Conservation (phyloP, 441 rosid species). For the Bocquillonia castaneifolia region DNA sequence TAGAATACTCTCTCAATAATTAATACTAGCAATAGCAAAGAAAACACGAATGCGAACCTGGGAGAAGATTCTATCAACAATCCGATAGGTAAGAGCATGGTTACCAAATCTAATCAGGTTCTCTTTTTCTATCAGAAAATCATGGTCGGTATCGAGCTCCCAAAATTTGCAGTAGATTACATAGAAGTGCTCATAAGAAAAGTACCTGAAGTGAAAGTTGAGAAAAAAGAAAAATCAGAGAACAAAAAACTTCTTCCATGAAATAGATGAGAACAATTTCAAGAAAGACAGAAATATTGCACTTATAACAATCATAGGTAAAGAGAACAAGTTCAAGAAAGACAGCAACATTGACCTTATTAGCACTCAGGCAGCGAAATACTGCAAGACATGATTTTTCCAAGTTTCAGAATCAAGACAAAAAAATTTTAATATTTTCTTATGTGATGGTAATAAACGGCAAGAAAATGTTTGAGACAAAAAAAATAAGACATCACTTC, state of each 20-base stretch:
- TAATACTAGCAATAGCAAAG: neutral
- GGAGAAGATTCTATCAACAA: slow-evolving; percentile 88
- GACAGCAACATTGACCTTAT: no score
- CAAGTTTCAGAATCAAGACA: neutral
- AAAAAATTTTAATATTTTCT: neutral
- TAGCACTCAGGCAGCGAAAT: neutral
- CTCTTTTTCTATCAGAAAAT: slow-evolving; percentile 88
- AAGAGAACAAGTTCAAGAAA: no score
- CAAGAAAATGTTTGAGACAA: neutral
- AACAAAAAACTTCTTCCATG: neutral
- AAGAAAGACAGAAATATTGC: neutral
- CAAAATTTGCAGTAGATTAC: slow-evolving; percentile 98
- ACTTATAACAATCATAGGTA: neutral
- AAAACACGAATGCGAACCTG: slow-evolving; percentile 52
- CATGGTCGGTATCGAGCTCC: slow-evolving; percentile 96
- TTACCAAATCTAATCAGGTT: slow-evolving; percentile 95
- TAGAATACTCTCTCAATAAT: neutral
- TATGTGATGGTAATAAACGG: neutral
- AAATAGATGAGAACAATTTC: neutral
- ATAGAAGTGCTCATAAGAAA: slow-evolving; percentile 94
- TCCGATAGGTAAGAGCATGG: slow-evolving; percentile 89
- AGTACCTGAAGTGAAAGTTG: slow-evolving; percentile 46
- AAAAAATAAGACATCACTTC: neutral
- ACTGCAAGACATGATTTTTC: neutral
- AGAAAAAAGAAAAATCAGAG: neutral